Base-by-base conservation (phyloP, 306 rosid species). In the Astragalus membranaceus region DNA sequence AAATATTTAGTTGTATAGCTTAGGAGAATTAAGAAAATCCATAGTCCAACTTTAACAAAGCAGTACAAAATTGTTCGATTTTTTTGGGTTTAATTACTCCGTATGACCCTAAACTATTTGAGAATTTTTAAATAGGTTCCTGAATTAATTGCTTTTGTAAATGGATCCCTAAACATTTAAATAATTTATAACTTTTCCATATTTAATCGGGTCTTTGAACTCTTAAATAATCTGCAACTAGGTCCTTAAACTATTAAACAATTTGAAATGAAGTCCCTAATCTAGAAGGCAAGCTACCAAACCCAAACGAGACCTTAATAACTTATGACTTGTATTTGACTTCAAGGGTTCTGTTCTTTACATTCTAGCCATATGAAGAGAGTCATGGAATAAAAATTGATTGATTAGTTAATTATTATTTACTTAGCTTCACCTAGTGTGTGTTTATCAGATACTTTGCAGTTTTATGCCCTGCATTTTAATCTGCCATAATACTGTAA, bases 361-460 rank as follows among this genome's bases (percentile, higher is more conserved):
- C 64, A 59, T 69, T 67, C 64, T 60, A 35, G 64, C 49, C 49
- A 60, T 43, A 26, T 53, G 62, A 10, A 41, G 63, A 32, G 16
- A 17, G 36, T 65, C 10, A 66, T 33, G 41, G 42, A 47, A 50
- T 57, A 35, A 20, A 47, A 67, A 59, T 69, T 67, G 57, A 66
- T 47, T 58, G 46, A 56, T 39, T 49, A 16, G 16, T 17, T 68
- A 35, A 0, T 65, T n/a, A 17, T 56, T 58, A 72, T 12, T 39
- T 46, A 68, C 63, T 61, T 54, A 14, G 32, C 46, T 63, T 20
- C 30, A 20, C 36, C 36, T 58, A 41, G 49, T 68, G 20, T 5
- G 8, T 62, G 15, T 58, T 43, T 11, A 13, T 62, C 35, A 12
- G 26, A 32, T 57, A 12, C 20, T 69, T 46, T 67, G 60, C 52